Evolutionary conservation across 257 asterid species (phyloP).

Genomic region (Nicotiana sylvestris): DNA sequence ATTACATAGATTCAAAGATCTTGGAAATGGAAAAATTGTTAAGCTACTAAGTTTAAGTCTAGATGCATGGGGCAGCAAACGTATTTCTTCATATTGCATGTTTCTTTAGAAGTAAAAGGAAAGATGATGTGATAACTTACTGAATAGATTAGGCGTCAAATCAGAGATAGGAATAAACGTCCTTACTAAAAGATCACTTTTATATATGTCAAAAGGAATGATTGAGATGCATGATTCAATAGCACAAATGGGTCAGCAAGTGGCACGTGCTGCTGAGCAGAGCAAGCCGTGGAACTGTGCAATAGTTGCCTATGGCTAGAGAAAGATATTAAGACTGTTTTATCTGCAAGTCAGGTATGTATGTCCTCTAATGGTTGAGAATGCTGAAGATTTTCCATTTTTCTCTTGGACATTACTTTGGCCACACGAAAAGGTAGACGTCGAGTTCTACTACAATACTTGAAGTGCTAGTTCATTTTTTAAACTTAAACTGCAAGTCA

Average conservation of each 20-base stretch:
- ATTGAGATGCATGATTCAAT: not conserved
- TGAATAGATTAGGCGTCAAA: not conserved
- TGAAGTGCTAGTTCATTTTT: no score
- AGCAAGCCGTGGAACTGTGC: not conserved
- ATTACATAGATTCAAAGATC: not conserved
- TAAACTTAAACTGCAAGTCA: no score
- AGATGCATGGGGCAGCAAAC: not conserved
- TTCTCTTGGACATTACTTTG: no score
- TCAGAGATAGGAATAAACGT: not conserved
- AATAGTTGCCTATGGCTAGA: not conserved
- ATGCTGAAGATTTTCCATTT: no score
- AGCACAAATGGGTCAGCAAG: not conserved
- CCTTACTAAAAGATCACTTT: not conserved
- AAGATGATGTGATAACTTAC: not conserved
- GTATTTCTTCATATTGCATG: slow-evolving; percentile 2
- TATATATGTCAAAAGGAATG: not conserved
- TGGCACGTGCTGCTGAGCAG: not conserved
- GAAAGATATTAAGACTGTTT: not conserved
- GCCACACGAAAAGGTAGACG: no score
- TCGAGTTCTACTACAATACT: no score
- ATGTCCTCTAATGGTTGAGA: no score
- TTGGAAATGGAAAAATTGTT: not conserved
- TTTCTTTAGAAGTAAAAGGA: not conserved
- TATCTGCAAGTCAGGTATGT: not conserved
- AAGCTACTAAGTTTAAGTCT: not conserved